phyloP scores from a whole-genome alignment of 1,139 yeast species.

The Yamadazyma conglobata region DNA sequence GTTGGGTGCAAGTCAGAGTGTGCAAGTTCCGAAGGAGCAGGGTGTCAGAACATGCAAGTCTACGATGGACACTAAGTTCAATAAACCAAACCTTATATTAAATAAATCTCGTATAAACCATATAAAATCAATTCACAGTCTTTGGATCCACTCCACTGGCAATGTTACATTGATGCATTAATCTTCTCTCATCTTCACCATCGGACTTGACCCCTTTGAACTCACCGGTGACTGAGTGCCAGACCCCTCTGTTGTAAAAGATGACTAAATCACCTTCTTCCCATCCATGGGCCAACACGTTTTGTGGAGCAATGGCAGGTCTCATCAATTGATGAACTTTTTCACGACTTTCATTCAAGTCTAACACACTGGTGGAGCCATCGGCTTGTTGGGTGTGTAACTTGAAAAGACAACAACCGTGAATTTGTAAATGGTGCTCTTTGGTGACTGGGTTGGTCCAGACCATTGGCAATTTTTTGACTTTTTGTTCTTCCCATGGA shows the following conservation, averaged over 20 bases:
- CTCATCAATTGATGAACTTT: conserved; percentile 71
- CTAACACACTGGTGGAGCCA: conserved; percentile 47
- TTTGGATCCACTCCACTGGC: conserved; percentile 75
- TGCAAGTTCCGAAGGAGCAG: no score
- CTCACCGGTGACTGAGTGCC: conserved; percentile 90
- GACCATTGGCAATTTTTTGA: conserved; percentile 76
- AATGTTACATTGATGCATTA: conserved; percentile 92
- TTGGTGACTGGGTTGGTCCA: conserved; percentile 93
- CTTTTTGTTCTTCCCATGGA: conserved; percentile 72
- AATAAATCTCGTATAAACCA: no score
- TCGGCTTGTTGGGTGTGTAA: conserved; percentile 56
- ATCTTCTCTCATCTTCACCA: conserved; percentile 67
- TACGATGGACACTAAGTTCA: no score
- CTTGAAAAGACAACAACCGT: conserved; percentile 77
- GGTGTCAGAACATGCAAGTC: no score
- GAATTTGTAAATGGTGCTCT: conserved; percentile 77
- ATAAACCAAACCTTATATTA: no score
- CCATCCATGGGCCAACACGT: conserved; percentile 82
- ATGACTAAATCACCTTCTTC: conserved; percentile 77
- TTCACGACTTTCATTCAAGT: conserved; percentile 67
- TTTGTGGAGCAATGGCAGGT: conserved; percentile 74
- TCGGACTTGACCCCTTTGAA: conserved; percentile 45
- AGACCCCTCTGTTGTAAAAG: conserved; percentile 82
- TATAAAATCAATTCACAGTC: conserved; percentile 7
- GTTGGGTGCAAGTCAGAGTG: no score